These are phyloP conservation scores for Fusarium pininemorale DNA, from an alignment of 2,329 filamentous ascomycete genomes.

Conservation along the genomic window DNA sequence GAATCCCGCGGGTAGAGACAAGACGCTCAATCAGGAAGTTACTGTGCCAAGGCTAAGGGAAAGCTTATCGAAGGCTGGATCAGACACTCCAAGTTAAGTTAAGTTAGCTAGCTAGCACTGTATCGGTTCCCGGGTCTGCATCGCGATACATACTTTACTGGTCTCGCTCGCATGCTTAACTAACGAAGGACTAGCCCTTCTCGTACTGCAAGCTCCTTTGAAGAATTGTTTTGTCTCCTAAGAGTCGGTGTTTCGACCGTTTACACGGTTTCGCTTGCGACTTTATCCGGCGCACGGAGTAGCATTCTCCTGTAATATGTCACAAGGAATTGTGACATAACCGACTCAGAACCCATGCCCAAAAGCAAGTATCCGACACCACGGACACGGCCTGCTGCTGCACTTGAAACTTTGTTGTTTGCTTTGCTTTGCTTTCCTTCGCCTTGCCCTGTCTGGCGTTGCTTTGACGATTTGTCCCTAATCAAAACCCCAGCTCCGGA, in stretches of 20 bases:
- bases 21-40: neutral
- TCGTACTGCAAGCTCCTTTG: neutral
- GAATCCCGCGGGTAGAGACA: neutral
- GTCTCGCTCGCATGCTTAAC: neutral
- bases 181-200: neutral
- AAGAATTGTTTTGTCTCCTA: neutral
- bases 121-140: neutral
- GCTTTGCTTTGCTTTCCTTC: neutral
- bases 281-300: conserved; percentile 13
- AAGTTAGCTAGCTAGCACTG: neutral
- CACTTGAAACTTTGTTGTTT: conserved; percentile 29
- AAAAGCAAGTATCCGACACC: conserved; percentile 11
- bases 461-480: conserved; percentile 25
- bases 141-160: neutral
- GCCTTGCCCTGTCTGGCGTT: neutral
- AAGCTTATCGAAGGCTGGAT: conserved; percentile 17
- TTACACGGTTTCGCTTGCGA: conserved; percentile 8
- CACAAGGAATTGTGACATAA: neutral
- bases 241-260: neutral
- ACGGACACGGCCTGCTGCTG: conserved; percentile 11
- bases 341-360: conserved; percentile 18
- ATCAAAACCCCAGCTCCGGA: conserved; percentile 1
- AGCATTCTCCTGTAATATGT: neutral
- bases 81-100: neutral
- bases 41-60: conserved; percentile 1